A percentile compares a stretch with the other conserved stretches of the same genome.
phyloP scores from a whole-genome alignment of 441 rosid genomes.

The Pelargonium cotyledonis region DNA sequence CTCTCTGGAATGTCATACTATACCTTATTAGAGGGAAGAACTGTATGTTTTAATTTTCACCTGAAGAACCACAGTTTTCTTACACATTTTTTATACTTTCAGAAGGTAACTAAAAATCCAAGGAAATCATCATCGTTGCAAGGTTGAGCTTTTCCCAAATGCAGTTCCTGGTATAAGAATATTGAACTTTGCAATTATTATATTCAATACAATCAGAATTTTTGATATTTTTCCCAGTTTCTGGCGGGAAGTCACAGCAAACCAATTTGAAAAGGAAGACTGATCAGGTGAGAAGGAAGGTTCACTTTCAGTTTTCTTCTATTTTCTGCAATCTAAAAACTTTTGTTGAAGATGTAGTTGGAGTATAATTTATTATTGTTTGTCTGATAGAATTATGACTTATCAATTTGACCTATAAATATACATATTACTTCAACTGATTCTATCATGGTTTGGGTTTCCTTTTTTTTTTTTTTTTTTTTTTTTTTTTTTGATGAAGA shows the following conservation, averaged over 20 bases:
- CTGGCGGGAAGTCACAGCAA: conserved; percentile 27
- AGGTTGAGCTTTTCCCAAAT: conserved; percentile 34
- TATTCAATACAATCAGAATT: conserved; percentile 16
- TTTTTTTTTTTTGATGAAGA: too few species aligned
- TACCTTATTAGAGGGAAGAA: not conserved
- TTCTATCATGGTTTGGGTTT: not conserved
- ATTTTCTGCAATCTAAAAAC: not conserved
- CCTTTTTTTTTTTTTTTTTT: too few species aligned
- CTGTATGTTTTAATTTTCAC: not conserved
- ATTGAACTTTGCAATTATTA: conserved; percentile 8
- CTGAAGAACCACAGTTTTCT: conserved; percentile 9
- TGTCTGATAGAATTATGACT: too few species aligned
- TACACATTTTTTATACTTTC: conserved; percentile 23
- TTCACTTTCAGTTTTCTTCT: conserved; percentile 13
- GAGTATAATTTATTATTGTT: too few species aligned
- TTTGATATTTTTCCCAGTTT: conserved; percentile 30
- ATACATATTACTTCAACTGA: not conserved
- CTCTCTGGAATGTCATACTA: not conserved
- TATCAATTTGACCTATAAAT: too few species aligned
- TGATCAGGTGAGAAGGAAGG: conserved; percentile 30
- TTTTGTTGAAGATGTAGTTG: too few species aligned
- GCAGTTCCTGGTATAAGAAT: conserved; percentile 15
- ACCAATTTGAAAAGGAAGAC: conserved; percentile 29
- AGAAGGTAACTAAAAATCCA: conserved; percentile 30
- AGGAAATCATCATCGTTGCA: conserved; percentile 32